phyloP scores from a whole-genome alignment of 1,284 basidiomycete species.

The Phylloporus sp. region DNA sequence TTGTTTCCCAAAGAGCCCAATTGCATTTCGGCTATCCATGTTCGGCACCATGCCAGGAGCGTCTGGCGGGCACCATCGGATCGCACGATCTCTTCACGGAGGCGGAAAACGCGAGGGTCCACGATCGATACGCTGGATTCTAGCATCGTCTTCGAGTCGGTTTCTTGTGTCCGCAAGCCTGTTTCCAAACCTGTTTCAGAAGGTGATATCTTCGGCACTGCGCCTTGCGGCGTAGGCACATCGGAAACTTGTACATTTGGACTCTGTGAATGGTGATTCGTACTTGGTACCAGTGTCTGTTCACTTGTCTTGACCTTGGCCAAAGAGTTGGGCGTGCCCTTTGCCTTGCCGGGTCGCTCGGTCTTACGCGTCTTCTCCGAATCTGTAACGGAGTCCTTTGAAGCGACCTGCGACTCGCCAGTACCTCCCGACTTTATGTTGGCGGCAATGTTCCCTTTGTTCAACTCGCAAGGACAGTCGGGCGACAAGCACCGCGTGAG shows the following conservation, averaged over 20 bases:
- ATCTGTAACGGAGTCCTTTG: neutral
- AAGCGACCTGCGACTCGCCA: neutral
- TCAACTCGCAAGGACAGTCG: conserved; percentile 19
- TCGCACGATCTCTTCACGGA: conserved; percentile 12
- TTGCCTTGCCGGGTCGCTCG: neutral
- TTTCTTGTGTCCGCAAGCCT: neutral
- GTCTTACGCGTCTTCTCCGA: neutral
- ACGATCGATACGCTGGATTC: neutral
- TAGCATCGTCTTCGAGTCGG: neutral
- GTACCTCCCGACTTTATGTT: neutral
- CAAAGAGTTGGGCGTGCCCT: neutral
- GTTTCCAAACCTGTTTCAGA: neutral
- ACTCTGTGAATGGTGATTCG: neutral
- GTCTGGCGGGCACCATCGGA: conserved; percentile 5
- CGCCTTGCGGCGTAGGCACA: neutral
- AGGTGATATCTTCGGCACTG: neutral
- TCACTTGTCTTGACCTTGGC: neutral
- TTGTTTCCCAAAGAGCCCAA: neutral
- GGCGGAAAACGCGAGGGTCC: conserved; percentile 14
- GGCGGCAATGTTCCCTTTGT: neutral
- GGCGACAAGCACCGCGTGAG: conserved; percentile 14
- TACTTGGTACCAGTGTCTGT: neutral
- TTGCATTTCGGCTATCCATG: neutral
- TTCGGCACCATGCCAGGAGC: conserved; percentile 19
- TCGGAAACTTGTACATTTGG: neutral